Percentiles rank a stretch among this genome's conserved stretches.
Conservation (phyloP, 306 rosid species). For the Vigna hirtella region DNA sequence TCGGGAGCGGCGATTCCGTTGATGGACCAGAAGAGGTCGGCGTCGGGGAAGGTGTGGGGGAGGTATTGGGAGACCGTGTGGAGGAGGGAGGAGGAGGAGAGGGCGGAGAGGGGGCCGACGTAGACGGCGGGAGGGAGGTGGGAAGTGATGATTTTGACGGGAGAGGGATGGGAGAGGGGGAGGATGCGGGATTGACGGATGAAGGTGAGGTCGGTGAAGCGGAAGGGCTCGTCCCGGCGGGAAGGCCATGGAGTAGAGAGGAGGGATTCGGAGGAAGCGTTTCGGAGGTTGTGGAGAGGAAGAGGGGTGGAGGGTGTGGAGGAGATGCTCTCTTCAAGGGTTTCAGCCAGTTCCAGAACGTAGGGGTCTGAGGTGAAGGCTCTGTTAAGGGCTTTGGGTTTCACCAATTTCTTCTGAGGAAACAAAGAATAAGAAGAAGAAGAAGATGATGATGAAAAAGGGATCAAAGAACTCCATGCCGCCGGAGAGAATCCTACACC, state of each 20-base stretch:
- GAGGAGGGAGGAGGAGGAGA: constrained; percentile 46
- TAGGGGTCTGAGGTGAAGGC: constrained; percentile 71
- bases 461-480: constrained; percentile 42
- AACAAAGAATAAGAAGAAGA: neutral
- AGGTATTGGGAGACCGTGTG: constrained; percentile 58
- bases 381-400: constrained; percentile 32
- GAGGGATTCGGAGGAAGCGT: constrained; percentile 64
- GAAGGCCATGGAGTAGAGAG: constrained; percentile 95
- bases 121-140: constrained; percentile 65
- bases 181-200: constrained; percentile 66
- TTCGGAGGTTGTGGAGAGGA: constrained; percentile 76
- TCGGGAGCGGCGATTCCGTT: constrained; percentile 94
- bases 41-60: constrained; percentile 31
- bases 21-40: constrained; percentile 92
- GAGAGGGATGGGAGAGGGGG: constrained; percentile 61
- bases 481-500: neutral
- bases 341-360: constrained; percentile 85
- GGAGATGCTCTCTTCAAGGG: constrained; percentile 78
- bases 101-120: constrained; percentile 63
- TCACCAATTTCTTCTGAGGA: constrained; percentile 37
- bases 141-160: constrained; percentile 25
- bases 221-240: constrained; percentile 85
- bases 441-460: neutral
- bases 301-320: constrained; percentile 44
- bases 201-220: constrained; percentile 86